Evolutionary conservation across 2,329 filamentous ascomycete genomes (phyloP).

Genomic region (Xylariaceae sp.): DNA sequence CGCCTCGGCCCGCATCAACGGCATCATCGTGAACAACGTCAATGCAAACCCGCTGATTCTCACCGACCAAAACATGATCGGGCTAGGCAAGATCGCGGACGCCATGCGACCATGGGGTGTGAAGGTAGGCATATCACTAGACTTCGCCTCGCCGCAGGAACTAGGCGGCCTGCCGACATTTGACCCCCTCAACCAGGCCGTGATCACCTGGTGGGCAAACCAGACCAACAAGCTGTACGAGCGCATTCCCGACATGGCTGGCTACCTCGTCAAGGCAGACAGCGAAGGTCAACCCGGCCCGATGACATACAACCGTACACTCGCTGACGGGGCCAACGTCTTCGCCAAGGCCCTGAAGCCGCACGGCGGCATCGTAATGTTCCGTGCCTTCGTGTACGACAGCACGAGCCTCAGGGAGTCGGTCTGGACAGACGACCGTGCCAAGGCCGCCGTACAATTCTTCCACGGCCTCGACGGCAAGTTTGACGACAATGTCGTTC

Average conservation of each 20-base stretch:
- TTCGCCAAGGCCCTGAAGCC: slow-evolving; percentile 58
- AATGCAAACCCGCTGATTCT: slow-evolving; percentile 62
- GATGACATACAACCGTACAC: slow-evolving; percentile 63
- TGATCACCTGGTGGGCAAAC: slow-evolving; percentile 60
- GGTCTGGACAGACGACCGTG: slow-evolving; percentile 63
- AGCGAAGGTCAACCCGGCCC: slow-evolving; percentile 70
- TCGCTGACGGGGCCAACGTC: slow-evolving; percentile 64
- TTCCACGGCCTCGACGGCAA: slow-evolving; percentile 60
- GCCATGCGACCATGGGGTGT: slow-evolving; percentile 64
- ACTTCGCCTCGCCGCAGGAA: slow-evolving; percentile 61
- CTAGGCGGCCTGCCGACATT: slow-evolving; percentile 56
- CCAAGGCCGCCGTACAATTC: slow-evolving; percentile 65
- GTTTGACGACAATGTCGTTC: slow-evolving; percentile 66
- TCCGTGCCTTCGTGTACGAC: slow-evolving; percentile 69
- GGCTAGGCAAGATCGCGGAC: slow-evolving; percentile 59
- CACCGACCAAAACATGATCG: slow-evolving; percentile 53
- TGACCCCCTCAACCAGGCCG: slow-evolving; percentile 58
- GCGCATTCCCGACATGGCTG: slow-evolving; percentile 61
- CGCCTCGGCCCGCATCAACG: slow-evolving; percentile 64
- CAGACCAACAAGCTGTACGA: slow-evolving; percentile 57
- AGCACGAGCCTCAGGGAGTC: slow-evolving; percentile 46
- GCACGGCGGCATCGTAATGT: slow-evolving; percentile 62
- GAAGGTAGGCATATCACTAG: slow-evolving; percentile 60
- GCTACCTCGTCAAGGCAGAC: slow-evolving; percentile 67
- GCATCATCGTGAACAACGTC: slow-evolving; percentile 66